Evolutionary conservation across 257 asterid genomes (phyloP).

Genomic region (Gentiana macrophylla): DNA sequence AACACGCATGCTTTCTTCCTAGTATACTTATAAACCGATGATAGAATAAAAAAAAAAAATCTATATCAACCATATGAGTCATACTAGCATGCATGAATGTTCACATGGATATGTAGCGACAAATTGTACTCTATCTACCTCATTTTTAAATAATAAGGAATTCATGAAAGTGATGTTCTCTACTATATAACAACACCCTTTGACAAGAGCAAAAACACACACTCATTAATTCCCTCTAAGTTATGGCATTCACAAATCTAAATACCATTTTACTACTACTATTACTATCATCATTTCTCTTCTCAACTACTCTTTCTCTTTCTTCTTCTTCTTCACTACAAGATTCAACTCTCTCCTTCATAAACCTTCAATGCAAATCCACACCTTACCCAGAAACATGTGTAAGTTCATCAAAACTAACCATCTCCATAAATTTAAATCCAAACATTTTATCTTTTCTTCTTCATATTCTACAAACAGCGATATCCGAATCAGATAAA

Average conservation of each 20-base stretch:
- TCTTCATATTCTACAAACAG: constrained; percentile 47
- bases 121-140: too few species aligned
- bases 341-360: constrained; percentile 19
- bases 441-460: constrained; percentile 43
- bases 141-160: too few species aligned
- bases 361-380: constrained; percentile 42
- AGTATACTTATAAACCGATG: too few species aligned
- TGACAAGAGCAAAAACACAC: too few species aligned
- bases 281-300: constrained; percentile 2
- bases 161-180: too few species aligned
- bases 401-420: constrained; percentile 42
- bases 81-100: too few species aligned
- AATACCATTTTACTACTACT: constrained; percentile 1
- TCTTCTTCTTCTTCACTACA: constrained; percentile 22
- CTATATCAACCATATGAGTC: too few species aligned
- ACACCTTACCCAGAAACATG: constrained; percentile 62
- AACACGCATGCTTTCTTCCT: too few species aligned
- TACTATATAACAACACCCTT: too few species aligned
- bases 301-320: constrained; percentile 2
- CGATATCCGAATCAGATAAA: constrained; percentile 35
- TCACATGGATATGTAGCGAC: too few species aligned
- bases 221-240: not conserved
- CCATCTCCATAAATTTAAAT: constrained; percentile 40
- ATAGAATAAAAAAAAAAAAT: too few species aligned
- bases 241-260: constrained; percentile 6